Evolutionary conservation across 169 alveolate species (phyloP).

Genomic region (Eimeria sp.): DNA sequence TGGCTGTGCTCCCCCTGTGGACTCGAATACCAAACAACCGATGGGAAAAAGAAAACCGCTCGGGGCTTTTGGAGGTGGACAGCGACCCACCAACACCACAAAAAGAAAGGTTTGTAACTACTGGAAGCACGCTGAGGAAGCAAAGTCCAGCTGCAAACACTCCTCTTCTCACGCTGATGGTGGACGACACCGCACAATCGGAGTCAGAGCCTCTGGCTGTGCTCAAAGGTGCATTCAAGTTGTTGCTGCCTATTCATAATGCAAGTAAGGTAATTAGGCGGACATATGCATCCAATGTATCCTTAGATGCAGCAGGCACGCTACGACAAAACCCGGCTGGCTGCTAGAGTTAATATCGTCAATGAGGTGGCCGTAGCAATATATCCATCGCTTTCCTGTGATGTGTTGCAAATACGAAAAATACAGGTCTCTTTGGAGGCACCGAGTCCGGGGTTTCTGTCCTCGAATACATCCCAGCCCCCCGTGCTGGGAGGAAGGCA

Average conservation of each 20-base stretch:
- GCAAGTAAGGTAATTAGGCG: neutral
- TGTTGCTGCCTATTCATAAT: constrained; percentile 9
- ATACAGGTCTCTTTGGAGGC: constrained; percentile 51
- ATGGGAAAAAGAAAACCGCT: neutral
- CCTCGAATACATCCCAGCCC: constrained; percentile 56
- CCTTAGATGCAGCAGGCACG: too few relatives aligned
- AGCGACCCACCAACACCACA: neutral
- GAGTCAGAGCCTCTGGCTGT: constrained; percentile 25
- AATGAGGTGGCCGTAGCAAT: too few relatives aligned
- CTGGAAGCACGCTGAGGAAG: neutral
- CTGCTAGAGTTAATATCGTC: too few relatives aligned
- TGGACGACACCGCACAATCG: neutral
- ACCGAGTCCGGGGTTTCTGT: constrained; percentile 43
- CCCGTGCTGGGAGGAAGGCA: neutral
- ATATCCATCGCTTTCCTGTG: neutral
- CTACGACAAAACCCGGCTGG: too few relatives aligned
- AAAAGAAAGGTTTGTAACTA: neutral
- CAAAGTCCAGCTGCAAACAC: neutral
- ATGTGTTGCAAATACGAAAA: constrained; percentile 4
- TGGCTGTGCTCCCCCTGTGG: constrained; percentile 13
- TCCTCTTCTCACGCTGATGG: neutral
- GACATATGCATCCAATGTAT: neutral
- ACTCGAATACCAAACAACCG: neutral
- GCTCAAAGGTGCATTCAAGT: constrained; percentile 17
- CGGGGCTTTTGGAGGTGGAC: neutral